Evolutionary conservation across 768 basidiomycete species (phyloP), one percentile per base, ranked within the genome.

Genomic region (Dacryopinax spathularia): DNA sequence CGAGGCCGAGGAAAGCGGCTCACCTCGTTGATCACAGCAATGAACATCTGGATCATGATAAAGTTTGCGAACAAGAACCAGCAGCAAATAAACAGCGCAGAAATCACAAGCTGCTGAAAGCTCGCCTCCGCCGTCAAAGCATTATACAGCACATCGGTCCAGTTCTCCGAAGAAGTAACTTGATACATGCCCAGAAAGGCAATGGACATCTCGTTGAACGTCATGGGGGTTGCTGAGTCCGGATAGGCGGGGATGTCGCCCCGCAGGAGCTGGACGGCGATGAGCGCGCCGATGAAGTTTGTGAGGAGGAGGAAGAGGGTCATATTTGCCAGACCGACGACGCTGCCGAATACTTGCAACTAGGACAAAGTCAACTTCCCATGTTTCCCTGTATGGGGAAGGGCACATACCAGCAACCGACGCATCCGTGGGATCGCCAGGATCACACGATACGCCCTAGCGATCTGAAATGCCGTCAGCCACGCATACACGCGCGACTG

Each of bases 11-110:
- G 61, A 25, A 18, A 60, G 1, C 29, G 13, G n/a, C 67, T n/a
- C 29, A 74, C 74, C 69, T 94, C 92, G 70, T 93, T 90, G 78
- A 96, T 92, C 44, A 95, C 92, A 34, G 95, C 95, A 69, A 98
- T 90, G 77, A 97, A 96, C 86, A 97, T 88, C 71, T 95, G 92
- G 60, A 95, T 73, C 9, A 95, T 80, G 69, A 78, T 91, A 93
- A 91, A 94, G 72, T 92, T 93, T 0, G 90, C 85, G 66, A 98
- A 94, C 62, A 95, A 76, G 77, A 95, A 80, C 95, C 95, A 98
- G 1, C 78, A 82, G 2, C 81, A 73, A 7, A 96, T 67, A 73
- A 95, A 92, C 12, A 90, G 70, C 12, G 87, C 80, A 0, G 85
- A 79, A 27, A 95, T 73, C 7, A 83, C 78, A 1, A 84, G 80